phyloP scores from a whole-genome alignment of 805 yeast species.

The Ogataea nonfermentans region DNA sequence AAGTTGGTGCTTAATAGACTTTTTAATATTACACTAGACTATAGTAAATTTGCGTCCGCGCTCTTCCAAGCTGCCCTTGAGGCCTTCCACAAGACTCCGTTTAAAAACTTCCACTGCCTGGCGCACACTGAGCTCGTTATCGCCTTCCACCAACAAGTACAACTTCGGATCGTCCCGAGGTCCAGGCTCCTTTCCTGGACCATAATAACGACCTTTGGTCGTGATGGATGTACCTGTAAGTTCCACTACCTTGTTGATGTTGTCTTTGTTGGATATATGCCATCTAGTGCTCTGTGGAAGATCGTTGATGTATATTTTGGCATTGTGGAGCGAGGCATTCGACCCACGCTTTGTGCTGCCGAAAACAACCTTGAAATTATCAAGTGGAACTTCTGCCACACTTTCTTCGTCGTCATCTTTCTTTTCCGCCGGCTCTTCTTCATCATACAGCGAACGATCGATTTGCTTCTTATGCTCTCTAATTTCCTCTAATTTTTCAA shows the following conservation, averaged over 20 bases:
- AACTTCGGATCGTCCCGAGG: conserved; percentile 68
- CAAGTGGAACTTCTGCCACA: conserved; percentile 24
- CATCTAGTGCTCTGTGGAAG: conserved; percentile 79
- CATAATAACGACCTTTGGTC: conserved; percentile 74
- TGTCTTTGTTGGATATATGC: conserved; percentile 69
- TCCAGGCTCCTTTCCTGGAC: conserved; percentile 54
- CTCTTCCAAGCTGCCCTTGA: conserved; percentile 22
- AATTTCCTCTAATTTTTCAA: conserved; percentile 68
- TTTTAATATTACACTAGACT: conserved; percentile 5
- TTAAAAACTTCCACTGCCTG: conserved; percentile 59
- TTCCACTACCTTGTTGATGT: conserved; percentile 62
- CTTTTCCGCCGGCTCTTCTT: conserved; percentile 25
- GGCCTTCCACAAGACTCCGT: conserved; percentile 53
- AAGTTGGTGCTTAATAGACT: conserved; percentile 23
- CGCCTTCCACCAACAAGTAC: conserved; percentile 75
- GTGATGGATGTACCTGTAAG: conserved; percentile 75
- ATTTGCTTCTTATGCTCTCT: conserved; percentile 49
- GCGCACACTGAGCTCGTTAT: conserved; percentile 53
- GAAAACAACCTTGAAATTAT: conserved; percentile 46
- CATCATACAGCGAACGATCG: conserved; percentile 50
- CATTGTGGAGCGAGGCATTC: conserved; percentile 51
- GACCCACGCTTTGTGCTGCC: conserved; percentile 45
- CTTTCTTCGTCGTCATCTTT: conserved; percentile 26
- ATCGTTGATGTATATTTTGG: conserved; percentile 77
- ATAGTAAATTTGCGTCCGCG: conserved; percentile 22